phyloP scores from a whole-genome alignment of 23 red algal genomes.

The Pyropia haitanensis region DNA sequence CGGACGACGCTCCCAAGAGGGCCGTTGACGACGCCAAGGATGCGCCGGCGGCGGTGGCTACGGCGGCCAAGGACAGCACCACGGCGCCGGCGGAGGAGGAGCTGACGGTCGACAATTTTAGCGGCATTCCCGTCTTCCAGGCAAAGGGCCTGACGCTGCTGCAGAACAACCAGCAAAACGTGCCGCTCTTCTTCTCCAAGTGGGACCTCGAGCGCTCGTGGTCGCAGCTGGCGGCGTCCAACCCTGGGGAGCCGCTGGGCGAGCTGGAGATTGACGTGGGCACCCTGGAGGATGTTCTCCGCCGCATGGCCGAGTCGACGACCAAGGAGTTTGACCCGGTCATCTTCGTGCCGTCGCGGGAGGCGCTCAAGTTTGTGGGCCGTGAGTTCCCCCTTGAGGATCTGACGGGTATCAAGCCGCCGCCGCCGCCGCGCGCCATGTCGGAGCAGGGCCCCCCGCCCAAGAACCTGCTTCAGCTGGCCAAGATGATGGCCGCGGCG shows the following conservation, averaged over 20 bases:
- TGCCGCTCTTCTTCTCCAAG: slow-evolving; percentile 97
- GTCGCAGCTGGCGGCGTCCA: slow-evolving; percentile 61
- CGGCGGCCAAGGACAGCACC: slow-evolving; percentile 2
- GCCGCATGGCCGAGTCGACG: slow-evolving; percentile 83
- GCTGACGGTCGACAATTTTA: slow-evolving; percentile 97
- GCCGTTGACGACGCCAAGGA: slow-evolving; percentile 9
- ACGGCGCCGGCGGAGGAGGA: slow-evolving; percentile 62
- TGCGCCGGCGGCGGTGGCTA: too few relatives aligned
- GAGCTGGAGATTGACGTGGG: slow-evolving; percentile 94
- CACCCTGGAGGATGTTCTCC: slow-evolving; percentile 90
- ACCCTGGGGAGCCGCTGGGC: slow-evolving; percentile 49
- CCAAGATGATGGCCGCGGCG: slow-evolving; percentile 49
- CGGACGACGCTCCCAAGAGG: slow-evolving; percentile 18
- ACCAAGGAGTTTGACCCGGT: slow-evolving; percentile 72
- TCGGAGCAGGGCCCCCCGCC: slow-evolving; percentile 11
- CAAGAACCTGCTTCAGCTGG: slow-evolving; percentile 44
- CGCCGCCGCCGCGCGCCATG: not conserved
- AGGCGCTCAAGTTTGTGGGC: slow-evolving; percentile 62
- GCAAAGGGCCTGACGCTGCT: slow-evolving; percentile 91
- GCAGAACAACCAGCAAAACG: slow-evolving; percentile 76
- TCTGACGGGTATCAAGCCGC: slow-evolving; percentile 19
- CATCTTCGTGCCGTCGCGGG: slow-evolving; percentile 87
- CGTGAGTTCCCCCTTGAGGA: slow-evolving; percentile 81
- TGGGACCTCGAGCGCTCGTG: slow-evolving; percentile 85
- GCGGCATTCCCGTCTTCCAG: slow-evolving; percentile 98